Conservation (phyloP, 345 rosid species). For the Citrus sinensis region DNA sequence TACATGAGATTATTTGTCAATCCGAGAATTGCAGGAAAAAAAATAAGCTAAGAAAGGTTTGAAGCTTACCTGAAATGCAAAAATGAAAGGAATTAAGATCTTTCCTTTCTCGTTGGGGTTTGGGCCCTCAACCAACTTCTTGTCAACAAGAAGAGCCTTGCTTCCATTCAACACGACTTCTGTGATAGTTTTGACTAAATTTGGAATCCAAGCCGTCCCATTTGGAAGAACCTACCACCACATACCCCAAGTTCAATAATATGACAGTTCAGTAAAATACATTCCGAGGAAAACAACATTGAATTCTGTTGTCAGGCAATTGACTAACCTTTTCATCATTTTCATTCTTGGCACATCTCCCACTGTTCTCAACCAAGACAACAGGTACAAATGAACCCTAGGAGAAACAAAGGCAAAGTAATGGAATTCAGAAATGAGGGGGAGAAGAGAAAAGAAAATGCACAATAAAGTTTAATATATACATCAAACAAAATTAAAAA, state of each 20-base stretch:
- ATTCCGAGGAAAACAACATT: neutral
- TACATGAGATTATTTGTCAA: neutral
- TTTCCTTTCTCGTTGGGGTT: slow-evolving; percentile 53
- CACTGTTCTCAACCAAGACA: slow-evolving; percentile 57
- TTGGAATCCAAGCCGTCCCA: slow-evolving; percentile 54
- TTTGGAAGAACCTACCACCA: slow-evolving; percentile 45
- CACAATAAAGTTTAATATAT: neutral
- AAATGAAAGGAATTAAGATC: slow-evolving; percentile 42
- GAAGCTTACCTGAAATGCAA: slow-evolving; percentile 45
- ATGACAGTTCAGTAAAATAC: neutral
- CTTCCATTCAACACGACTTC: slow-evolving; percentile 42
- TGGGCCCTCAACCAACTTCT: slow-evolving; percentile 53
- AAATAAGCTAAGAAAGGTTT: neutral
- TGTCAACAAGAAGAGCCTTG: slow-evolving; percentile 42
- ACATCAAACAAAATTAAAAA: too few relatives aligned
- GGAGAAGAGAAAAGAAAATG: neutral
- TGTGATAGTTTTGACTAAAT: slow-evolving; percentile 34
- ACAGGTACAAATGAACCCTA: slow-evolving; percentile 42
- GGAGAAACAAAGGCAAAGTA: slow-evolving; percentile 8
- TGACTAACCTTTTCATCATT: slow-evolving; percentile 53
- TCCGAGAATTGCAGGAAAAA: neutral
- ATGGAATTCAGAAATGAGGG: neutral
- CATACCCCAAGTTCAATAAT: neutral
- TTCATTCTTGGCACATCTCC: slow-evolving; percentile 58
- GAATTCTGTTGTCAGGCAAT: neutral